Evolutionary conservation across 179 eudicot genomes (phyloP), one percentile per base, ranked within the genome.

Genomic region (Spergularia azorica): DNA sequence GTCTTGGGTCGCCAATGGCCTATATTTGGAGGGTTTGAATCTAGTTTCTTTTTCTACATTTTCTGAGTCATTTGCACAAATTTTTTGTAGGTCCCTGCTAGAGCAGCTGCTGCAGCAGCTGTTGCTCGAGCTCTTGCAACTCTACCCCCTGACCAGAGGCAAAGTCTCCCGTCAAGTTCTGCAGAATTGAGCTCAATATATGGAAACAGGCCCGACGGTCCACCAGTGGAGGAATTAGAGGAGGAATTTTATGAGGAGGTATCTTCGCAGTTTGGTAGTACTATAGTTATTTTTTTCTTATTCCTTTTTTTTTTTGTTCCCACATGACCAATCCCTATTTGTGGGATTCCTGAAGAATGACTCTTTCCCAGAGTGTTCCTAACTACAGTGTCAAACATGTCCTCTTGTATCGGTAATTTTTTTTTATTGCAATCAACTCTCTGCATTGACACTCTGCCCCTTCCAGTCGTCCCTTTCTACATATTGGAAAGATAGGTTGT

Each of bases 51-150:
- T 13, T 13, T 57, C 38, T 48, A n/a, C 9, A 32, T n/a, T 18
- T 17, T 3, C 21, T 3, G 55, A 36, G 50, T 10, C 14, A 57
- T 50, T 58, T 73, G 8, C 11, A 41, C 56, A 9, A 15, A 70
- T 74, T 79, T 36, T 41, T 21, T 80, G 72, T 79, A 95, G 99
- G 98, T 95, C 81, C 99, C 99, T 79, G 97, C 89, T 55, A 89
- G 98, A 81, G 99, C 98, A 46, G 99, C 90, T 39, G 99, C 99
- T 38, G 99, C 99, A 16, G 99, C 99, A 72, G 94, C 97, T 72
- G 92, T 93, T 83, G 99, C 99, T 61, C 93, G 99, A 80, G 97
- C 93, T 81, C 95, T 95, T 84, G 95, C 99, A 73, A 84, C 92
- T 69, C 77, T 91, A 20, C 91, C 99, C 36, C 97, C 99, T 60